Evolutionary conservation across 2,329 filamentous ascomycete species (phyloP), one percentile per base, ranked within the genome.

Genomic region (Paraconiothyrium sp.): DNA sequence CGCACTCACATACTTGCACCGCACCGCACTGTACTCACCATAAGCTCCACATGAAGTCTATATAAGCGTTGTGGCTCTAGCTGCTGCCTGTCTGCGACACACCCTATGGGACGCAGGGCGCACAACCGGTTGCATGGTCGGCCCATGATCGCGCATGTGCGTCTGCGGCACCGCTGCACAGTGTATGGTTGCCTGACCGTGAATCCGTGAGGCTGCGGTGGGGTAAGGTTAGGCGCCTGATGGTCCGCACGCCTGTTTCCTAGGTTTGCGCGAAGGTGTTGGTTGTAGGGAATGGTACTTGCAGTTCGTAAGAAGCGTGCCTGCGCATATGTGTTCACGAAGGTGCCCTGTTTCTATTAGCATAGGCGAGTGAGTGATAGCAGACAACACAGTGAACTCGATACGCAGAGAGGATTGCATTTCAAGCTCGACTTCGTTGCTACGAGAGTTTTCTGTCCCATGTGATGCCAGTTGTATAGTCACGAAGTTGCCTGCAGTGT

Each of bases 41-140:
- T 37, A 37, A 37, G 4, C n/a, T 13, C 2, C 14, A 16, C n/a
- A 13, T 37, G 48, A 35, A 37, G 48, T 51, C 14, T n/a, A 22
- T 8, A n/a, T 51, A 51, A 51, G 32, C 48, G 22, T 35, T 16
- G 16, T 37, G 47, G 47, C 47, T 50, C 47, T 50, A 35, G 30
- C 30, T 50, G 47, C 48, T 51, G 27, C 48, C n/a, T 22, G 8
- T 34, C 30, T 37, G 32, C 20, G 14, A 37, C 48, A 37, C 32
- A 51, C 11, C 47, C 47, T 49, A 49, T 49, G 7, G 32, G 32
- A 14, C 3, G 14, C 47, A 34, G 13, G 10, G 47, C 27, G 32
- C n/a, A 22, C 6, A 22, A 20, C 16, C 30, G 32, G 30, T 22
- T 37, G 48, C 48, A 51, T 37, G 5, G 20, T 22, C 10, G 30